Conservation (phyloP, 345 rosid genomes). For the Crucihimalaya himalaica region DNA sequence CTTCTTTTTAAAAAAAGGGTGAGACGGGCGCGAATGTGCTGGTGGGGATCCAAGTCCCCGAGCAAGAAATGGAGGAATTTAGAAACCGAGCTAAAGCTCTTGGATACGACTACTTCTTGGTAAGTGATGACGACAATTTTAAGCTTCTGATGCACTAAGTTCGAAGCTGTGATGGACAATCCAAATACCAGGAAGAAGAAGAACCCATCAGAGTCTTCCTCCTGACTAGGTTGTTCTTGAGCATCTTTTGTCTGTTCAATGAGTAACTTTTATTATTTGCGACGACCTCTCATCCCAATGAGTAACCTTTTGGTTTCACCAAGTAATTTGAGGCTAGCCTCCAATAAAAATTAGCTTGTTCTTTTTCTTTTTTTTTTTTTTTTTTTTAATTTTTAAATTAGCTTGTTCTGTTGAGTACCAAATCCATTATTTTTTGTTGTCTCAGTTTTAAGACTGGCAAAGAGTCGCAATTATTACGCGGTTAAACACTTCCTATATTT, state of each 20-base stretch:
- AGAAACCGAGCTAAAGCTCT: slow-evolving; percentile 51
- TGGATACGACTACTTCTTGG: slow-evolving; percentile 73
- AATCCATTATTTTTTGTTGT: neutral
- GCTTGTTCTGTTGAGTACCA: neutral
- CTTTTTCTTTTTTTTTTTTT: too few species aligned
- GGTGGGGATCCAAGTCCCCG: slow-evolving; percentile 75
- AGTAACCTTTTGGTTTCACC: neutral
- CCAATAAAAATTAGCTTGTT: neutral
- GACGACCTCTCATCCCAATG: neutral
- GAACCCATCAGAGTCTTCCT: neutral
- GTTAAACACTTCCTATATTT: neutral
- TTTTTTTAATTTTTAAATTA: too few species aligned
- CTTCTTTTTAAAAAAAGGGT: slow-evolving; percentile 56
- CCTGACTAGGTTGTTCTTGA: slow-evolving; percentile 10
- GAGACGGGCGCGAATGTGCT: slow-evolving; percentile 90
- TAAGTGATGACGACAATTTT: slow-evolving; percentile 62
- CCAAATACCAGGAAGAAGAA: slow-evolving; percentile 17
- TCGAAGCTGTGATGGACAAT: neutral
- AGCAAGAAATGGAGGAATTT: slow-evolving; percentile 67
- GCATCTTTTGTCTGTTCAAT: slow-evolving; percentile 1
- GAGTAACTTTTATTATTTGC: slow-evolving; percentile 10
- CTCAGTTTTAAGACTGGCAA: neutral
- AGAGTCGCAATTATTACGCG: neutral
- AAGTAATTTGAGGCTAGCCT: neutral
- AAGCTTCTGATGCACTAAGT: slow-evolving; percentile 73